Evolutionary conservation across 257 asterid genomes (phyloP), one percentile per base, ranked within the genome.

Genomic region (Ajuga chamaepitys): DNA sequence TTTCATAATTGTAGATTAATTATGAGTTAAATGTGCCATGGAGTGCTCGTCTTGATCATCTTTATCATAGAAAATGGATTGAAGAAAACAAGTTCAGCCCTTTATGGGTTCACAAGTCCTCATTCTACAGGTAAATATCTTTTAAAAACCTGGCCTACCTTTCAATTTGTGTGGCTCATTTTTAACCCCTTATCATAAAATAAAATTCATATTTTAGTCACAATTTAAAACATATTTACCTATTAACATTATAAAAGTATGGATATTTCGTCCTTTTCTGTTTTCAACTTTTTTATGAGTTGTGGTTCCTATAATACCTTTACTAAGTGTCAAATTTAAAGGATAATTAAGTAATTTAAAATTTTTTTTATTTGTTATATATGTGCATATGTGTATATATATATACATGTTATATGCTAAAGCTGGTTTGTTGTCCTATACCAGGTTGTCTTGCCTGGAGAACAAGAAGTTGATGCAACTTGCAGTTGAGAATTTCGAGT

Each of bases 51-150:
- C 56, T 84, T 22, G 91, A 87, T 70, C 89, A 75, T 25, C 83
- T 81, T 51, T 81, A 80, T 42, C 86, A 84, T 10, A 75, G 92
- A 54, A 71, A 70, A 48, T 87, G 91, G 87, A 87, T 87, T 16
- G 95, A 87, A 75, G 80, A 77, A 57, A 65, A 45, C 48, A 64
- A 63, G 62, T 57, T 10, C 24, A 60, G 68, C 50, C 77, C 77
- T 24, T 53, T 62, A 5, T 69, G 76, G 78, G 28, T 52, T 7
- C 86, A 76, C 40, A 84, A 78, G 61, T 73, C 78, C 22, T 73
- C 88, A 18, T 76, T 64, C 74, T 74, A 70, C 69, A 70, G 83
- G 94, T 86, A 53, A 40, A 5, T 38, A 20, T 13, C 9, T 18
- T 5, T 48, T 20, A n/a, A n/a, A n/a, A n/a, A n/a, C n/a, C n/a